Evolutionary conservation across 441 rosid genomes (phyloP).

Genomic region (Euphorbia schlechtendalii): DNA sequence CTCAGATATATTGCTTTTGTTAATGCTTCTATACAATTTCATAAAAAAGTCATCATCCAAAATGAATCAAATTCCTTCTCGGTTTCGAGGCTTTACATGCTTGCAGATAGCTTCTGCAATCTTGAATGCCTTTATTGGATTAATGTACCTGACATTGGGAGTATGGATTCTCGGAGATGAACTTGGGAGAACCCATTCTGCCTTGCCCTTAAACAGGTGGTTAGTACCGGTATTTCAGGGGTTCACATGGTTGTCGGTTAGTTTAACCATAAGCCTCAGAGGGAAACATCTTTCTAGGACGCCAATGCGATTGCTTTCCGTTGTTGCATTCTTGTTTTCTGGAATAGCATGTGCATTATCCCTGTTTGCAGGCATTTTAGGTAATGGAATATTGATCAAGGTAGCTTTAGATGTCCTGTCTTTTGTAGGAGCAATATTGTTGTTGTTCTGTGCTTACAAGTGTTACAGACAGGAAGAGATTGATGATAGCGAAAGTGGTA

Average conservation of each 20-base stretch:
- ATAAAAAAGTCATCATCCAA: slow-evolving; percentile 40
- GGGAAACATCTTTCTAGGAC: slow-evolving; percentile 31
- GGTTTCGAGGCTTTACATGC: slow-evolving; percentile 20
- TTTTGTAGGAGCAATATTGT: slow-evolving; percentile 56
- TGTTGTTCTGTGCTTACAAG: slow-evolving; percentile 50
- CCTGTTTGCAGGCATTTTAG: slow-evolving; percentile 33
- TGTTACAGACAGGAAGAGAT: slow-evolving; percentile 25
- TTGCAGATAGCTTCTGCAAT: slow-evolving; percentile 49
- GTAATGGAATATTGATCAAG: slow-evolving; percentile 22
- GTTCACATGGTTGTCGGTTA: slow-evolving; percentile 53
- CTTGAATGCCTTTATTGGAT: slow-evolving; percentile 63
- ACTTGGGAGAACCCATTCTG: slow-evolving; percentile 31
- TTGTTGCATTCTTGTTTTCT: slow-evolving; percentile 49
- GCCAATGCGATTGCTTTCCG: slow-evolving; percentile 44
- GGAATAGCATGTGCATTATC: slow-evolving; percentile 41
- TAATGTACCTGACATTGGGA: slow-evolving; percentile 47
- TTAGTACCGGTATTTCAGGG: slow-evolving; percentile 49
- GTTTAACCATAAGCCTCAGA: slow-evolving; percentile 41
- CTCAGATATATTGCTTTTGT: slow-evolving; percentile 46
- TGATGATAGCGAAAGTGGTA: no score
- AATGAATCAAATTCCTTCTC: slow-evolving; percentile 19
- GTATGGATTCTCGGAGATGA: slow-evolving; percentile 55
- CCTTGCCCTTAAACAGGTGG: slow-evolving; percentile 51
- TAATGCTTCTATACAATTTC: slow-evolving; percentile 39
- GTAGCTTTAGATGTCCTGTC: slow-evolving; percentile 44